Evolutionary conservation across 78 protist species (phyloP).

Genomic region (slime mould (Dictyostelium discoideum)): dicty_2.7 NC_007088.5:7604501-7605000

Average conservation of each 20-base stretch:
- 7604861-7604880: background rate
- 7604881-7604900: no score
- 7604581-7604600: no score
- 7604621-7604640: background rate
- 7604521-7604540: slow-evolving; percentile 98
- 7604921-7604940: background rate
- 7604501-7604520: slow-evolving; percentile 96
- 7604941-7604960: background rate
- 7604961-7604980: no score
- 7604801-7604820: background rate
- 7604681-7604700: background rate
- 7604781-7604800: slow-evolving; percentile 53
- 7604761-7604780: slow-evolving; percentile 71
- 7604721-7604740: slow-evolving; percentile 36
- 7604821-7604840: background rate
- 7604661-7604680: no score
- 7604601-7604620: no score
- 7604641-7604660: background rate
- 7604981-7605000: no score
- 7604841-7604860: background rate
- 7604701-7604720: no score
- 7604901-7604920: background rate
- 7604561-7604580: no score
- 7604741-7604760: slow-evolving; percentile 77
- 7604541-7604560: slow-evolving; percentile 96